Evolutionary conservation across 73 alveolate genomes (phyloP).

Genomic region (Effrenium voratum): DNA sequence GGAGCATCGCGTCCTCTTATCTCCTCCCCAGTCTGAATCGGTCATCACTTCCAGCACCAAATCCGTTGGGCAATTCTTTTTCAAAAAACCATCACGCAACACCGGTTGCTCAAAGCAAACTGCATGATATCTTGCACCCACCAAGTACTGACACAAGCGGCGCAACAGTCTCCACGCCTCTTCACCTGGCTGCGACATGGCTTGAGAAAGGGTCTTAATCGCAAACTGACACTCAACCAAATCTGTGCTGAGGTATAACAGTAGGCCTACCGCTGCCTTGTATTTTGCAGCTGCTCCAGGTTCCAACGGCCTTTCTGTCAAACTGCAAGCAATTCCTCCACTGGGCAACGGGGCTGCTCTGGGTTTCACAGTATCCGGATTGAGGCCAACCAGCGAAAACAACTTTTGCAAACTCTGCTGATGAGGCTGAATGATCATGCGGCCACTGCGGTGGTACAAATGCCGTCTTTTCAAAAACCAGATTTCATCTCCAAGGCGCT

Average conservation of each 20-base stretch:
- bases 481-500: neutral
- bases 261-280: neutral
- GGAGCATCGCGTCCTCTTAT: neutral
- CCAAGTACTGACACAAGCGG: neutral
- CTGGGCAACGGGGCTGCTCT: neutral
- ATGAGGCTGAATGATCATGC: neutral
- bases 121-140: neutral
- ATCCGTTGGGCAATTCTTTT: neutral
- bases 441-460: neutral
- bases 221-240: neutral
- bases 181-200: neutral
- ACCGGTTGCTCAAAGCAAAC: neutral
- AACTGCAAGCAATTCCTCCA: neutral
- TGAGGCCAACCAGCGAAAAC: neutral
- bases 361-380: neutral
- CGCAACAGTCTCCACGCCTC: neutral
- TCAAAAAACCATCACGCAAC: neutral
- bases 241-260: no score
- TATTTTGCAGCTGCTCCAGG: neutral
- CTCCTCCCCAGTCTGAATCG: neutral
- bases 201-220: neutral
- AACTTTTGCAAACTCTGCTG: no score
- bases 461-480: neutral
- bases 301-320: neutral
- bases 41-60: neutral